Conservation (phyloP, 1,139 yeast species). For the Lodderomyces pseudojiufengensis region DNA sequence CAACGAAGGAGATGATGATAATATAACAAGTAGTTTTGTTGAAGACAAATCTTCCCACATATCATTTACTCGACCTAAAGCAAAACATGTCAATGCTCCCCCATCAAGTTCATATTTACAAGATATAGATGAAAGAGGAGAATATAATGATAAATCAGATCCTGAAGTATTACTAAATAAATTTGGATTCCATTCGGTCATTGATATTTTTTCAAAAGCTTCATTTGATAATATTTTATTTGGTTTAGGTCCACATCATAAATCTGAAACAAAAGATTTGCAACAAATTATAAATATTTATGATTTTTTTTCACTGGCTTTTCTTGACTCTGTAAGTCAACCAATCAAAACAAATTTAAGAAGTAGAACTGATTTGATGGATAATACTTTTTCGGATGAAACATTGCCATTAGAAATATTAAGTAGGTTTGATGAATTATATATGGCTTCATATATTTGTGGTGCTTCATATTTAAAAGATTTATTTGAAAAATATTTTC, state of each 20-base stretch:
- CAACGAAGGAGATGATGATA: neutral
- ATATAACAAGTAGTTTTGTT: neutral
- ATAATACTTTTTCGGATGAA: constrained; percentile 6
- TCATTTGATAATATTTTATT: constrained; percentile 28
- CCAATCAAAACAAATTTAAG: constrained; percentile 8
- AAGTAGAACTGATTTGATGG: constrained; percentile 9
- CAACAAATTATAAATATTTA: constrained; percentile 17
- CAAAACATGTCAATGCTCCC: too few species aligned
- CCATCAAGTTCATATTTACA: neutral
- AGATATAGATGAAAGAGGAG: neutral
- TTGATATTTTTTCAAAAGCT: constrained; percentile 31
- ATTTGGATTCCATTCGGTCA: constrained; percentile 35
- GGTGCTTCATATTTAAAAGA: constrained; percentile 6
- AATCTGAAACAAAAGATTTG: constrained; percentile 18
- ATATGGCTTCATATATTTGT: constrained; percentile 7
- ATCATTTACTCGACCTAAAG: too few species aligned
- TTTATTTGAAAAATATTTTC: constrained; percentile 7
- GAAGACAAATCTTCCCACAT: too few species aligned
- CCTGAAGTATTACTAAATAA: constrained; percentile 15
- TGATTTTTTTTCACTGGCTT: constrained; percentile 8
- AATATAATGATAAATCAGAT: neutral
- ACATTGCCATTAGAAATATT: constrained; percentile 9
- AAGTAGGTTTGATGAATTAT: constrained; percentile 7
- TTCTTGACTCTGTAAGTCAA: constrained; percentile 10
- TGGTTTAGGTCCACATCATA: constrained; percentile 7